phyloP scores from a whole-genome alignment of 352 stramenopile genomes.

The Pythium scleroteichum region DNA sequence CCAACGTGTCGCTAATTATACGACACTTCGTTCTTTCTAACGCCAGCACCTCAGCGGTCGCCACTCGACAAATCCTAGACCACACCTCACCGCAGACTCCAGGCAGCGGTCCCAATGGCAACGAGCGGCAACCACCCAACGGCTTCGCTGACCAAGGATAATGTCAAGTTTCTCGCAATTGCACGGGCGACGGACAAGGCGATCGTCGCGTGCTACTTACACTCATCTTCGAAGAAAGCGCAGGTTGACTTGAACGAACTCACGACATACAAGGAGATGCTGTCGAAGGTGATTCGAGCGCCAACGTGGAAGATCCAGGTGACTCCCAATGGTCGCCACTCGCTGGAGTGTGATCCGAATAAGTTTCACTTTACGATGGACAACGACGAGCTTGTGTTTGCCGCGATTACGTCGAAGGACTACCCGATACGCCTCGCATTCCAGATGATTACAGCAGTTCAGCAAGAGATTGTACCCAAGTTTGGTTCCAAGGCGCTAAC shows the following conservation, averaged over 20 bases:
- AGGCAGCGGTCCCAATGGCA: conserved; percentile 12
- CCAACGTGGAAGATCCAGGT: conserved; percentile 87
- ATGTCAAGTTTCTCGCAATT: conserved; percentile 85
- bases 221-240: conserved; percentile 48
- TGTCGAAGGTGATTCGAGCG: conserved; percentile 77
- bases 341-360: conserved; percentile 84
- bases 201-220: conserved; percentile 77
- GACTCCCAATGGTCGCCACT: conserved; percentile 82
- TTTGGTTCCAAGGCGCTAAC: conserved; percentile 74
- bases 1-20: neutral
- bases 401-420: conserved; percentile 75
- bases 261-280: conserved; percentile 74
- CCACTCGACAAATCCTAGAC: conserved; percentile 2
- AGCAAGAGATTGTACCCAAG: conserved; percentile 79
- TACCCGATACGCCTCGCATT: conserved; percentile 84
- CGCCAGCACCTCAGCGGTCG: neutral
- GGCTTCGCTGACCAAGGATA: conserved; percentile 65
- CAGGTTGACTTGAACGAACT: conserved; percentile 62
- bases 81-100: neutral
- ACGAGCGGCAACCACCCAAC: conserved; percentile 16
- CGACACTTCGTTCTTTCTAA: neutral
- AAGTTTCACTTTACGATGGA: conserved; percentile 91
- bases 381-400: conserved; percentile 86
- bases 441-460: conserved; percentile 74
- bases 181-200: conserved; percentile 80